These are phyloP conservation scores for Tranzscheliella williamsii DNA, from an alignment of 1,284 basidiomycete species.

Conservation along the genomic window DNA sequence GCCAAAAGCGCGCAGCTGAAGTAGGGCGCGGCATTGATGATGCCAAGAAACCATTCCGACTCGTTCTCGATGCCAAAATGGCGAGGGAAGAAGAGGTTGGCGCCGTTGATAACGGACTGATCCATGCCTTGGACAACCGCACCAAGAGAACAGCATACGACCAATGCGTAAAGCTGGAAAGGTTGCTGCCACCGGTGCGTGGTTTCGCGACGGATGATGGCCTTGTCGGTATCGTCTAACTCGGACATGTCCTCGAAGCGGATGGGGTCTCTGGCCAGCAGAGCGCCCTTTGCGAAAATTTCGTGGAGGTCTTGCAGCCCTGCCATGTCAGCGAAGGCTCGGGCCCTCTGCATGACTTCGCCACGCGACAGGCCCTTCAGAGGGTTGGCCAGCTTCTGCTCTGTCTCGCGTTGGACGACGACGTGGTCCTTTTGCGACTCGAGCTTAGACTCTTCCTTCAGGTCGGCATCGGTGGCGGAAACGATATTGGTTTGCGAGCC, in stretches of 20 bases:
- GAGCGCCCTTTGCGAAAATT: background rate
- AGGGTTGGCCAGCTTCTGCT: background rate
- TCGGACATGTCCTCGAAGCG: background rate
- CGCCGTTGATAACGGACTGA: constrained; percentile 72
- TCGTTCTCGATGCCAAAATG: constrained; percentile 68
- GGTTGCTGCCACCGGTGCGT: constrained; percentile 51
- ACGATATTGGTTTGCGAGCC: no score
- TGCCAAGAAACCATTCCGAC: constrained; percentile 70
- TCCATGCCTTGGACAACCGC: constrained; percentile 78
- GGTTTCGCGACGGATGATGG: background rate
- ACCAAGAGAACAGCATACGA: constrained; percentile 68
- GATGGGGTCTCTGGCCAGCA: background rate
- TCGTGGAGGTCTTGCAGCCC: background rate
- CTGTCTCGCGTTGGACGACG: background rate
- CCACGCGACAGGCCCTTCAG: background rate
- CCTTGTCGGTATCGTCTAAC: background rate
- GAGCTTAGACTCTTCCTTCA: no score
- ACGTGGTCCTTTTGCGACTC: background rate
- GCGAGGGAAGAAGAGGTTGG: constrained; percentile 62
- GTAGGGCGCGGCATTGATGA: constrained; percentile 76
- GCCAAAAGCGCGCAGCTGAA: constrained; percentile 60
- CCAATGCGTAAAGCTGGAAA: constrained; percentile 69
- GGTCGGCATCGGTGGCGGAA: background rate
- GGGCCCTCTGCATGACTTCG: background rate
- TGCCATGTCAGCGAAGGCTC: background rate